phyloP scores from a whole-genome alignment of 2,329 filamentous ascomycete species.

The Fusarium subtropicale region DNA sequence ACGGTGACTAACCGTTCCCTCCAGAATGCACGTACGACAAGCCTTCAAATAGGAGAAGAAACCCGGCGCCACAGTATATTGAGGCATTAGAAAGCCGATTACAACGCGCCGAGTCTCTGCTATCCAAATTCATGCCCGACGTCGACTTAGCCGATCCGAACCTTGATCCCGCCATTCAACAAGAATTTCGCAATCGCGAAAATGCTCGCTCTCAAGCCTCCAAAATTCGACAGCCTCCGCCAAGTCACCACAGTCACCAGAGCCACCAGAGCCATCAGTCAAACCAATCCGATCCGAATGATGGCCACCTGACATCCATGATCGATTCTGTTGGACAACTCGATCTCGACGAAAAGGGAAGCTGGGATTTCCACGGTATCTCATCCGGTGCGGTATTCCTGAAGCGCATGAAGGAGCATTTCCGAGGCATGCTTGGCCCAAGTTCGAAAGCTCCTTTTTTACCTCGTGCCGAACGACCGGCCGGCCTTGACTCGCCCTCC shows the following conservation, averaged over 20 bases:
- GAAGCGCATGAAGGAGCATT: slow-evolving; percentile 86
- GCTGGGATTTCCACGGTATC: slow-evolving; percentile 95
- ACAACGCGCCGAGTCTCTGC: slow-evolving; percentile 82
- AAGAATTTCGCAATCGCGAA: slow-evolving; percentile 71
- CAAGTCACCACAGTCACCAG: slow-evolving; percentile 16
- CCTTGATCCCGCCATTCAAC: slow-evolving; percentile 80
- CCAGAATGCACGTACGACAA: slow-evolving; percentile 95
- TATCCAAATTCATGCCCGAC: slow-evolving; percentile 84
- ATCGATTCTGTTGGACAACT: slow-evolving; percentile 91
- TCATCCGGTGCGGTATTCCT: slow-evolving; percentile 94
- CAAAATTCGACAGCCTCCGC: slow-evolving; percentile 51
- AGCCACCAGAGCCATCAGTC: slow-evolving; percentile 27
- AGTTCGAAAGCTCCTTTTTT: slow-evolving; percentile 71
- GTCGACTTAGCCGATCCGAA: slow-evolving; percentile 87
- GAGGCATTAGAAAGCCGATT: slow-evolving; percentile 87
- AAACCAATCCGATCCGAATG: slow-evolving; percentile 61
- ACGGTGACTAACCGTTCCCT: slow-evolving; percentile 32
- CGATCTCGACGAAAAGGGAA: slow-evolving; percentile 89
- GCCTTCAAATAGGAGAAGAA: slow-evolving; percentile 89
- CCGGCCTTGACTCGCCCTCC: slow-evolving; percentile 76
- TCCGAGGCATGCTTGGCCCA: slow-evolving; percentile 79
- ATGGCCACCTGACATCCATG: slow-evolving; percentile 89
- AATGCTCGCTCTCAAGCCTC: slow-evolving; percentile 61
- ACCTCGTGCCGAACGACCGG: slow-evolving; percentile 61
- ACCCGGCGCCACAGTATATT: slow-evolving; percentile 92